phyloP scores from a whole-genome alignment of 371 early-diverging fungal genomes.

The Coemansia sp. region DNA sequence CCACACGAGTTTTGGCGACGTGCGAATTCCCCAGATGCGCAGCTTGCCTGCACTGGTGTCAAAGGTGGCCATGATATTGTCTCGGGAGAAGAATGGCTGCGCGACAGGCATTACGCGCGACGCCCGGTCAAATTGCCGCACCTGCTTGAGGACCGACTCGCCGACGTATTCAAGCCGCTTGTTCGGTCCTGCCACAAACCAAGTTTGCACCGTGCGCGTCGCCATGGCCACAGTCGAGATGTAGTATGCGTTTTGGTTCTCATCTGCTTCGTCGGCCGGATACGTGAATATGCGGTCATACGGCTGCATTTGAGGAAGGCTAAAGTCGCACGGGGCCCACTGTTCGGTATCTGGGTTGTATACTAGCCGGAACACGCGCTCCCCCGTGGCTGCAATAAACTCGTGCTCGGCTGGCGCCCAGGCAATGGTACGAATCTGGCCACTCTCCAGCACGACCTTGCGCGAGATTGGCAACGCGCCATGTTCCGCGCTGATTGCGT shows the following conservation, averaged over 20 bases:
- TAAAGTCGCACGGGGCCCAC: slow-evolving; percentile 32
- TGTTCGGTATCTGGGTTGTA: slow-evolving; percentile 16
- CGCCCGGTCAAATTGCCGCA: slow-evolving; percentile 30
- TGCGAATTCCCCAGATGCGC: slow-evolving; percentile 46
- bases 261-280: slow-evolving; percentile 19
- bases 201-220: slow-evolving; percentile 29
- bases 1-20: slow-evolving; percentile 28
- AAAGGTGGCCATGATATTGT: slow-evolving; percentile 50
- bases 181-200: slow-evolving; percentile 25
- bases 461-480: slow-evolving; percentile 24
- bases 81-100: slow-evolving; percentile 45
- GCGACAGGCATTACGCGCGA: slow-evolving; percentile 50
- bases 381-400: slow-evolving; percentile 46
- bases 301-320: slow-evolving; percentile 16
- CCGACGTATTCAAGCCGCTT: slow-evolving; percentile 19
- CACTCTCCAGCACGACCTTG: slow-evolving; percentile 37
- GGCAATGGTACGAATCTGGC: slow-evolving; percentile 41
- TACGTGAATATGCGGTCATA: slow-evolving; percentile 49
- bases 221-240: slow-evolving; percentile 26
- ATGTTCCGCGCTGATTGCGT: slow-evolving; percentile 6
- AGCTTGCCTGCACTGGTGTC: slow-evolving; percentile 36
- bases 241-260: slow-evolving; percentile 11
- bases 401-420: slow-evolving; percentile 47
- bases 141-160: slow-evolving; percentile 7
- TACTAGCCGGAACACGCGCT: slow-evolving; percentile 30